Conservation (phyloP, 495 filamentous ascomycete genomes). For the Neurospora intermedia region DNA sequence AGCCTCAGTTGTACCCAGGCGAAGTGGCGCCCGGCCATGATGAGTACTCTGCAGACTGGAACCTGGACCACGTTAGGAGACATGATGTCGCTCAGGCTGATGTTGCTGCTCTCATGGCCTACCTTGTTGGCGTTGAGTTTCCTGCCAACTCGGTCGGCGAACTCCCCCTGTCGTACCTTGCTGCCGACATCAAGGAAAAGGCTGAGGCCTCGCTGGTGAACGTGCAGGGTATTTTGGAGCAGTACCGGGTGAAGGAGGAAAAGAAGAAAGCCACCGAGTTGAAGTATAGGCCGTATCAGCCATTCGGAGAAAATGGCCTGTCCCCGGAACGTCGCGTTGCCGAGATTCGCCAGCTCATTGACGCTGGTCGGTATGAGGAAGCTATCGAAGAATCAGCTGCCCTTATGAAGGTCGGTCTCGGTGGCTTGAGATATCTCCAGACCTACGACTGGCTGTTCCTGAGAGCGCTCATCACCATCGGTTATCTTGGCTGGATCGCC, state of each 20-base stretch:
- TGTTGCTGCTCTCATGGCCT: constrained; percentile 93
- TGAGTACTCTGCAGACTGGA: constrained; percentile 87
- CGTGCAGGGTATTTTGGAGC: constrained; percentile 80
- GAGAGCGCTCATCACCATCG: constrained; percentile 79
- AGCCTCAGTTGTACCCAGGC: constrained; percentile 46
- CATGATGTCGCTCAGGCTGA: constrained; percentile 94
- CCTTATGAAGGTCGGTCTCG: constrained; percentile 64
- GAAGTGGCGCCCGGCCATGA: constrained; percentile 69
- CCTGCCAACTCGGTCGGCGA: constrained; percentile 96
- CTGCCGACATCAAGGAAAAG: constrained; percentile 60
- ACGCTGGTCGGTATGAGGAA: constrained; percentile 51
- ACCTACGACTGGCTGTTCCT: constrained; percentile 97
- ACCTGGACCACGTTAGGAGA: constrained; percentile 63
- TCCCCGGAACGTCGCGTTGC: constrained; percentile 59
- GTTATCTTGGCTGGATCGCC: constrained; percentile 93
- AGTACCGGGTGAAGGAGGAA: constrained; percentile 92
- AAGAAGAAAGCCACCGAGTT: constrained; percentile 67
- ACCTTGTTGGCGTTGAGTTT: constrained; percentile 81
- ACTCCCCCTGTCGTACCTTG: constrained; percentile 73
- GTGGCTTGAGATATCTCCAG: constrained; percentile 87
- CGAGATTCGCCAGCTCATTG: constrained; percentile 57
- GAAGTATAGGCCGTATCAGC: constrained; percentile 60
- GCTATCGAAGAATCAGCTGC: constrained; percentile 67
- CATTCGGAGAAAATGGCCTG: constrained; percentile 47
- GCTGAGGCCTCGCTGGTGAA: constrained; percentile 81